Conservation (phyloP, 352 stramenopile species). For the Globisporangium viniferum region DNA sequence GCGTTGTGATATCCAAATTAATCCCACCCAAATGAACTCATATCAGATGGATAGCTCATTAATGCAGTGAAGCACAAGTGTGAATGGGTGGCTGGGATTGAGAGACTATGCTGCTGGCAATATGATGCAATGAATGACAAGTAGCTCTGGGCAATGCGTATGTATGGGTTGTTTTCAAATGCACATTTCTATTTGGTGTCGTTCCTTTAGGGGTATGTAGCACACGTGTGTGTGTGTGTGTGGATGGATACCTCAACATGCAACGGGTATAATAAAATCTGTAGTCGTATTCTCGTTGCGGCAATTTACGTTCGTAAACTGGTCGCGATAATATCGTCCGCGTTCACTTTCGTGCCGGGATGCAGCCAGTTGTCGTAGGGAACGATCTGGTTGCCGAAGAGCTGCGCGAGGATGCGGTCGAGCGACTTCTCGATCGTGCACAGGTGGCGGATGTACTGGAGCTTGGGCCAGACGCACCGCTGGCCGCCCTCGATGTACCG, state of each 20-base stretch:
- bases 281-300: not conserved
- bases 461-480: constrained; percentile 87
- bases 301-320: not conserved
- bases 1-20: no score
- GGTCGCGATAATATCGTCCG: constrained; percentile 3
- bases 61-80: not conserved
- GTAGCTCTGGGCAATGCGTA: not conserved
- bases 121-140: not conserved
- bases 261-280: not conserved
- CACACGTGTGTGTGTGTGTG: not conserved
- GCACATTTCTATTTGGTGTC: not conserved
- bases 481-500: constrained; percentile 85
- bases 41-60: not conserved
- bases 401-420: constrained; percentile 33
- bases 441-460: constrained; percentile 93
- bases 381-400: constrained; percentile 21
- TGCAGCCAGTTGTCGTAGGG: constrained; percentile 51
- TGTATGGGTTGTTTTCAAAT: not conserved
- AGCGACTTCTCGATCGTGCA: constrained; percentile 89
- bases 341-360: constrained; percentile 19
- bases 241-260: not conserved
- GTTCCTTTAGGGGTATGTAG: not conserved
- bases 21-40: not conserved
- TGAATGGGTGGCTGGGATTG: not conserved
- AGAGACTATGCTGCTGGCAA: not conserved